Evolutionary conservation across 306 rosid species (phyloP).

Genomic region (Quercus robur): DNA sequence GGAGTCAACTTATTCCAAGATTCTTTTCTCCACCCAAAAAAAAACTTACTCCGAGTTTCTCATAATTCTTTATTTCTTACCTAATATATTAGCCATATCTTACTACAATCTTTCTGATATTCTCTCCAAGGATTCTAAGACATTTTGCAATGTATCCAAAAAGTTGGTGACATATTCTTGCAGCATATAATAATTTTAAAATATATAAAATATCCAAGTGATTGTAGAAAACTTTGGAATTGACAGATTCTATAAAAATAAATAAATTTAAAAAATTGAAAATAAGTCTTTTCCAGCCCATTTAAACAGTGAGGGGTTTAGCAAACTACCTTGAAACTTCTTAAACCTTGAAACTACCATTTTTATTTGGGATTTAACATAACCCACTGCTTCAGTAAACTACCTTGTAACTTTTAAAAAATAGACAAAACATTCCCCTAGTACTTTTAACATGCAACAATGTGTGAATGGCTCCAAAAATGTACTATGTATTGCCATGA

Average conservation of each 20-base stretch:
- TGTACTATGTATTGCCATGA: too few relatives aligned
- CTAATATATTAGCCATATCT: background rate
- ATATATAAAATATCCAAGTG: conserved; percentile 10
- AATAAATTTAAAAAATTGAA: too few relatives aligned
- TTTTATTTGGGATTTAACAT: too few relatives aligned
- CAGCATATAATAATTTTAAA: background rate
- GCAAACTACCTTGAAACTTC: background rate
- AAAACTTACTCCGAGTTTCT: background rate
- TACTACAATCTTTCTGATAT: background rate
- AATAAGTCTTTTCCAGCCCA: background rate
- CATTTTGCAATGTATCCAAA: background rate
- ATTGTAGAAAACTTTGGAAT: background rate
- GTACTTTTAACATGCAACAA: conserved; percentile 19
- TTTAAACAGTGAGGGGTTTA: background rate
- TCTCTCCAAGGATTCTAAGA: background rate
- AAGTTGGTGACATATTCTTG: conserved; percentile 11
- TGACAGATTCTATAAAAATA: too few relatives aligned
- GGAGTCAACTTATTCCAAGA: conserved; percentile 18
- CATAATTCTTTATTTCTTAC: background rate
- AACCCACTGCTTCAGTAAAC: background rate
- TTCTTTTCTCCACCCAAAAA: too few relatives aligned
- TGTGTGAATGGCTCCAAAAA: background rate
- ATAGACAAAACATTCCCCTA: conserved; percentile 6
- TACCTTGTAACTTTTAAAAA: conserved; percentile 30
- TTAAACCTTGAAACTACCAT: background rate